Percentiles rank a stretch among this genome's conserved stretches.
phyloP scores from a whole-genome alignment of 108 stramenopile genomes.

The Nitzschia sp. region DNA sequence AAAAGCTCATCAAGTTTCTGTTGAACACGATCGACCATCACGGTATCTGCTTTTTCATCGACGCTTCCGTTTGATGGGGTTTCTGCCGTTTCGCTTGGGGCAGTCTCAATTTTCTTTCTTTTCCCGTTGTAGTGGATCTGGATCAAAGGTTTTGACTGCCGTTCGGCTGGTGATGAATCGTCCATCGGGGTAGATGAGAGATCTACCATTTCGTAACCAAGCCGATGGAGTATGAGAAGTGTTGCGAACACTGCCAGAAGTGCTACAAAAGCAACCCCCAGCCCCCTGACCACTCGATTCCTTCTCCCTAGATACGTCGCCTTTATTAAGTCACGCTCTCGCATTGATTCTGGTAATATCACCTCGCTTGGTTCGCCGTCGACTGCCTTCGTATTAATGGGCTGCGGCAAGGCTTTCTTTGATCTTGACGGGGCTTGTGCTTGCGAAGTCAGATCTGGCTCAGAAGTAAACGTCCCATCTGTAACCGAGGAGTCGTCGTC shows the following conservation, averaged over 20 bases:
- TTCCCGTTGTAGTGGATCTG: neutral
- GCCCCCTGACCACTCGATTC: neutral
- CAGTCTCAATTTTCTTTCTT: neutral
- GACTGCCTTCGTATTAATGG: neutral
- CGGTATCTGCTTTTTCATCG: neutral
- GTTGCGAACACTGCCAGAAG: conserved; percentile 21
- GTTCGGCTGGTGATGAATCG: neutral
- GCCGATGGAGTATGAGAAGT: conserved; percentile 14
- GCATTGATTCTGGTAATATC: neutral
- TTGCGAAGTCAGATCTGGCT: conserved; percentile 13
- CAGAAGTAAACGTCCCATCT: neutral
- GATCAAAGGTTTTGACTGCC: conserved; percentile 1
- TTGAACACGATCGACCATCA: neutral
- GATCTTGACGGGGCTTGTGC: neutral
- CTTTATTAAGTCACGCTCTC: neutral
- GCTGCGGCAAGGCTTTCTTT: neutral
- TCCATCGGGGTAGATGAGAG: neutral
- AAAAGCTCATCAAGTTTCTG: neutral
- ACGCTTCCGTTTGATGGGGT: neutral
- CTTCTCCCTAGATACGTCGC: neutral
- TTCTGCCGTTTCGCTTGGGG: neutral
- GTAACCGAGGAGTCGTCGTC: neutral
- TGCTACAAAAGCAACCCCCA: conserved; percentile 7
- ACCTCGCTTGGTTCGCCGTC: neutral
- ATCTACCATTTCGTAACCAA: conserved; percentile 10